Evolutionary conservation across 768 basidiomycete species (phyloP).

Genomic region (Xerocomellus dryophilus): DNA sequence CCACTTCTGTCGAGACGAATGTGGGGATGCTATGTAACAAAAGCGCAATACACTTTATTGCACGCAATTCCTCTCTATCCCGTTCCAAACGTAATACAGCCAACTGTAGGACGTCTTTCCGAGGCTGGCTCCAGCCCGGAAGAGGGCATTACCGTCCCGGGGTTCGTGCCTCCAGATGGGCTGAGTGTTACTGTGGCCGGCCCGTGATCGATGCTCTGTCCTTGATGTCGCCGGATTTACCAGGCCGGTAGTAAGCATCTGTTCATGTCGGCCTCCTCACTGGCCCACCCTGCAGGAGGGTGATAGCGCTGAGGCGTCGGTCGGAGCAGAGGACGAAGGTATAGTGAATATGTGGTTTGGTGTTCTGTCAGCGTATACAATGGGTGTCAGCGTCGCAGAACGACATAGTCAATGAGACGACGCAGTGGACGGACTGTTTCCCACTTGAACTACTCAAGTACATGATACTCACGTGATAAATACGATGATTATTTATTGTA

Average conservation of each 20-base stretch:
- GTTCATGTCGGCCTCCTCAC: not conserved
- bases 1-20: too few species aligned
- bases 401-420: not conserved
- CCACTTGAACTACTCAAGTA: too few species aligned
- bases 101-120: not conserved
- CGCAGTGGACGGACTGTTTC: not conserved
- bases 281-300: conserved; percentile 2
- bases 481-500: too few species aligned
- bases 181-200: not conserved
- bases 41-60: too few species aligned
- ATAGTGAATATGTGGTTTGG: too few species aligned
- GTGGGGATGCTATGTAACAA: too few species aligned
- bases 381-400: too few species aligned
- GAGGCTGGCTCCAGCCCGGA: not conserved
- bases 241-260: not conserved
- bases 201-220: not conserved
- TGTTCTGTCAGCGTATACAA: not conserved
- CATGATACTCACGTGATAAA: too few species aligned
- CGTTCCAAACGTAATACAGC: conserved; percentile 4
- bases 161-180: not conserved
- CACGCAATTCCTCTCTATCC: not conserved
- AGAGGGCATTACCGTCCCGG: not conserved
- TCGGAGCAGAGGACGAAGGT: not conserved
- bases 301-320: too few species aligned
- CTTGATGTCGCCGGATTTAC: not conserved